These are phyloP conservation scores for Boechera divaricarpa DNA, from an alignment of 345 rosid species.

Conservation along the genomic window DNA sequence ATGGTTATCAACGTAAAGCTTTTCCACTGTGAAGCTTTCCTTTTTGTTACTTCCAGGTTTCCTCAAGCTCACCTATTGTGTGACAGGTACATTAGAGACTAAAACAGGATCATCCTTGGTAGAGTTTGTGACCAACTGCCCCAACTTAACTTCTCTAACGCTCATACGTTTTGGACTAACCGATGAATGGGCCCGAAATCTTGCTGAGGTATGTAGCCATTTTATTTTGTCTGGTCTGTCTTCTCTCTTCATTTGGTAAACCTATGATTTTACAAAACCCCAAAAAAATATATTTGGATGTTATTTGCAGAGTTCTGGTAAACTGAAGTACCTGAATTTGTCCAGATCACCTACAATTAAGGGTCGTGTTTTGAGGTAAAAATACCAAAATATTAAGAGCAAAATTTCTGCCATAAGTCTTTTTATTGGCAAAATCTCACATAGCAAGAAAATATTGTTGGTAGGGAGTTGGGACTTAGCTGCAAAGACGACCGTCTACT, in stretches of 20 bases:
- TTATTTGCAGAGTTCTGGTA: constrained; percentile 64
- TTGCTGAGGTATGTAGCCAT: constrained; percentile 62
- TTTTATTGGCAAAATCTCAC: constrained; percentile 4
- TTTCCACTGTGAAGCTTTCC: constrained; percentile 34
- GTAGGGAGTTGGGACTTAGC: constrained; percentile 68
- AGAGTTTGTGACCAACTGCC: constrained; percentile 75
- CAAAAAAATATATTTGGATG: not conserved
- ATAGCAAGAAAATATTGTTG: not conserved
- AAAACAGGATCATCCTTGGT: constrained; percentile 67
- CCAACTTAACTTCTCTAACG: constrained; percentile 70
- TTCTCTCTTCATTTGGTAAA: constrained; percentile 3
- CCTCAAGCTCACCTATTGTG: constrained; percentile 41
- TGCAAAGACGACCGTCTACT: constrained; percentile 63
- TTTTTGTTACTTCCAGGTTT: constrained; percentile 21
- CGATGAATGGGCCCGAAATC: constrained; percentile 61
- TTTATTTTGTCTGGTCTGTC: constrained; percentile 5
- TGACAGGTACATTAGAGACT: constrained; percentile 76
- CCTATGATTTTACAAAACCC: not conserved
- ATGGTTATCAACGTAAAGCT: constrained; percentile 57
- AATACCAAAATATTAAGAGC: not conserved
- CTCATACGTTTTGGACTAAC: constrained; percentile 85
- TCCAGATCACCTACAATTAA: constrained; percentile 71
- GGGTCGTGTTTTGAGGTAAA: constrained; percentile 80
- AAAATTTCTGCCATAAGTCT: not conserved
- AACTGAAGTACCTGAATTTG: constrained; percentile 73